A percentile compares a stretch with the other conserved stretches of the same genome.
Evolutionary conservation across 352 stramenopile genomes (phyloP).

Genomic region (Phytophthora hybrid): DNA sequence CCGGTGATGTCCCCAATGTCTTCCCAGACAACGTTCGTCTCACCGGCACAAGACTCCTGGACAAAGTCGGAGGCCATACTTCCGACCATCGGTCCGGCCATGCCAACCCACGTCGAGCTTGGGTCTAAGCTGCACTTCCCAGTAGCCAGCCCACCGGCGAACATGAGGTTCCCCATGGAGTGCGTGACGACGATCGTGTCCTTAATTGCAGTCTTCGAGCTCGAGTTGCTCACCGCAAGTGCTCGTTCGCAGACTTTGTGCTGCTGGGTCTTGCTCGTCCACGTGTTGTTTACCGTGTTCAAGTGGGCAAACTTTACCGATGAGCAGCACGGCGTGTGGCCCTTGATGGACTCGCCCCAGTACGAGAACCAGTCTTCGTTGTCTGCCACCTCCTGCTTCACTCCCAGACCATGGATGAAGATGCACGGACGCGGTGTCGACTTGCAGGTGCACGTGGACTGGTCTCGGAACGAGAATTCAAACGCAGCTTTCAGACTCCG

Average conservation of each 20-base stretch:
- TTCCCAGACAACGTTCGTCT: constrained; percentile 4
- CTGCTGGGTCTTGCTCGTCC: constrained; percentile 40
- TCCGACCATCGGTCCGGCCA: constrained; percentile 41
- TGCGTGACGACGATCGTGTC: constrained; percentile 65
- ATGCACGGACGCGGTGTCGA: constrained; percentile 4
- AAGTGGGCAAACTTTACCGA: constrained; percentile 45
- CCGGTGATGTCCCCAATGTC: constrained; percentile 1
- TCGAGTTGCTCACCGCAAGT: constrained; percentile 17
- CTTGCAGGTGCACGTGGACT: neutral
- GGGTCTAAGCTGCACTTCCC: constrained; percentile 36
- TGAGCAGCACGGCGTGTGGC: constrained; percentile 51
- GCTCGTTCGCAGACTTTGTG: constrained; percentile 33
- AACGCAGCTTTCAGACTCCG: constrained; percentile 1
- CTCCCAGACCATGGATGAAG: constrained; percentile 53
- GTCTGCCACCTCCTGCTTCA: constrained; percentile 20
- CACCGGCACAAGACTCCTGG: constrained; percentile 8
- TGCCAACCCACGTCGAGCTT: constrained; percentile 36
- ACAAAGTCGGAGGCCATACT: constrained; percentile 50
- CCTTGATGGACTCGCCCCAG: constrained; percentile 40
- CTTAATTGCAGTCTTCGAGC: neutral
- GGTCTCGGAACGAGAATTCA: constrained; percentile 2
- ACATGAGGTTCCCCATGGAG: constrained; percentile 62
- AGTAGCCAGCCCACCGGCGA: constrained; percentile 45
- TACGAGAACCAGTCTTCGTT: constrained; percentile 33
- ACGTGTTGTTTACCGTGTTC: constrained; percentile 49